These are phyloP conservation scores for Strigomonas culicis DNA, from an alignment of 208 protist genomes.

Conservation along the genomic window DNA sequence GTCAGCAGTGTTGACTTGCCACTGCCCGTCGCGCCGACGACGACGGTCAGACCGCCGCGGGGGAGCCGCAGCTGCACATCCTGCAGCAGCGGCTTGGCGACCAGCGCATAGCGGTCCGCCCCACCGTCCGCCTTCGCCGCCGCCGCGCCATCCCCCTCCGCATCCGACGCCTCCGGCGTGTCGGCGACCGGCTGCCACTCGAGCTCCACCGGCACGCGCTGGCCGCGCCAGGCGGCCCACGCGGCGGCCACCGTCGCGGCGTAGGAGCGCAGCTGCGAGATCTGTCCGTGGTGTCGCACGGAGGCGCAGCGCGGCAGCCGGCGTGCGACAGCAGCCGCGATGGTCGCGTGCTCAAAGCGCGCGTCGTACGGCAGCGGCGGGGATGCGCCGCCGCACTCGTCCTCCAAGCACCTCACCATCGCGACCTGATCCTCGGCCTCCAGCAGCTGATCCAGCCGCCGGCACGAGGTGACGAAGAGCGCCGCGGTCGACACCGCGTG, in stretches of 20 bases:
- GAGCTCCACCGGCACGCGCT: slow-evolving; percentile 26
- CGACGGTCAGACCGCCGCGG: slow-evolving; percentile 34
- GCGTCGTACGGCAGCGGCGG: no score
- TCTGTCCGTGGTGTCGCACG: no score
- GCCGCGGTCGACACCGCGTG: slow-evolving; percentile 49
- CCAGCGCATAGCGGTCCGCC: slow-evolving; percentile 21
- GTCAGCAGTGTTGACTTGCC: slow-evolving; percentile 75
- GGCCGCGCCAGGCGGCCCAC: slow-evolving; percentile 18
- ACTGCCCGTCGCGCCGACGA: slow-evolving; percentile 65
- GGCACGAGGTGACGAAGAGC: slow-evolving; percentile 70
- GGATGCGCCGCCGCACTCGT: no score
- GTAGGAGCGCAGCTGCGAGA: no score
- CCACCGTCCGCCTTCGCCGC: not conserved
- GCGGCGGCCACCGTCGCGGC: no score
- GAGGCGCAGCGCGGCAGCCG: slow-evolving; percentile 21
- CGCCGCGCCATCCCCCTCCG: not conserved
- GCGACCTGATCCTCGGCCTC: slow-evolving; percentile 47
- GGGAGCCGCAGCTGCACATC: slow-evolving; percentile 39
- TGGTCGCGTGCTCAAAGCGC: slow-evolving; percentile 24
- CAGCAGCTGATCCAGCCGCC: slow-evolving; percentile 62
- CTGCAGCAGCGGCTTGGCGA: slow-evolving; percentile 35
- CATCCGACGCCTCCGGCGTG: slow-evolving; percentile 1
- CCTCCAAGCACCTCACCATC: no score
- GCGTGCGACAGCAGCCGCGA: slow-evolving; percentile 24
- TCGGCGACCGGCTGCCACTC: not conserved